phyloP scores from a whole-genome alignment of 805 yeast species.

The Scheffersomyces amazonensis region DNA sequence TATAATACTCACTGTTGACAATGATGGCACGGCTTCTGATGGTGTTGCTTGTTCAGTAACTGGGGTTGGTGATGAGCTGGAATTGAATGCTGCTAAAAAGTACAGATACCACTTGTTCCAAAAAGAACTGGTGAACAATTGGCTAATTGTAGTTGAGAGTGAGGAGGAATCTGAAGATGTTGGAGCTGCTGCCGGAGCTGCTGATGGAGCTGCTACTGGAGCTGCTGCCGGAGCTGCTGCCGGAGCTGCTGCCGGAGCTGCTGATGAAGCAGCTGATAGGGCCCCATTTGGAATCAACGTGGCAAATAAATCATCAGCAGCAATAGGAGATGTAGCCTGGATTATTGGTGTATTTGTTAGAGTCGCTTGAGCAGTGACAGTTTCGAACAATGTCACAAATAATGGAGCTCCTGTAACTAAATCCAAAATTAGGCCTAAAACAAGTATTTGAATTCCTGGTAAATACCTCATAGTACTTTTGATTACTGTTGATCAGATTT shows the following conservation, averaged over 20 bases:
- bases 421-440: neutral
- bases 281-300: too few species aligned
- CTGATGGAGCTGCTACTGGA: slow-evolving; percentile 7
- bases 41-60: neutral
- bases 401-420: slow-evolving; percentile 5
- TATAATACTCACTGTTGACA: too few species aligned
- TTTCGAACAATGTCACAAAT: slow-evolving; percentile 7
- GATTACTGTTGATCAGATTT: too few species aligned
- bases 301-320: too few species aligned
- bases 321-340: slow-evolving; percentile 2
- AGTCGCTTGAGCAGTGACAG: slow-evolving; percentile 5
- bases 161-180: neutral
- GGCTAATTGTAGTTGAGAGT: neutral
- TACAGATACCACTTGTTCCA: too few species aligned
- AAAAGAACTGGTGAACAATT: too few species aligned
- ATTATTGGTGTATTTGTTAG: neutral
- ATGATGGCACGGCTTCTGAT: too few species aligned
- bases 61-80: neutral
- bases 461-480: slow-evolving; percentile 3
- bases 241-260: slow-evolving; percentile 1
- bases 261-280: too few species aligned
- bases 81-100: too few species aligned
- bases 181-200: slow-evolving; percentile 7
- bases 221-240: slow-evolving; percentile 2
- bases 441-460: too few species aligned